Percentiles rank a stretch among this genome's conserved stretches.
phyloP scores from a whole-genome alignment of 2,329 filamentous ascomycete genomes.

The Ceratocystis harringtonii region DNA sequence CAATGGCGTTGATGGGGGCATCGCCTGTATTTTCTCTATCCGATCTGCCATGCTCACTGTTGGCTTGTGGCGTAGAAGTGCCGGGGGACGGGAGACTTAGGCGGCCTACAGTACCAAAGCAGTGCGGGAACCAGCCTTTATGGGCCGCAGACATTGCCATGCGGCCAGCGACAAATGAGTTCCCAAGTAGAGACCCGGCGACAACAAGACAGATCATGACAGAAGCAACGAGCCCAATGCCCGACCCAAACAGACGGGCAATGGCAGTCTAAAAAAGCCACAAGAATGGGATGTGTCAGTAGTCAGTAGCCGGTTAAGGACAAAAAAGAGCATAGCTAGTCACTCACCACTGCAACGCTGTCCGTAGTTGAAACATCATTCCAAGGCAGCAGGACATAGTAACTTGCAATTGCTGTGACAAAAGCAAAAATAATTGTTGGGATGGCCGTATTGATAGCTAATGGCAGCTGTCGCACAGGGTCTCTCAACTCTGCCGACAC shows the following conservation, averaged over 20 bases:
- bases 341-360: constrained; percentile 45
- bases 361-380: constrained; percentile 41
- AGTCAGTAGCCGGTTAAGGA: neutral
- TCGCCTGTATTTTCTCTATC: constrained; percentile 25
- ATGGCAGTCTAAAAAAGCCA: constrained; percentile 34
- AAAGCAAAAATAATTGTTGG: constrained; percentile 45
- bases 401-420: constrained; percentile 44
- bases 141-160: constrained; percentile 46
- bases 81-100: constrained; percentile 24
- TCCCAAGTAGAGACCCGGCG: constrained; percentile 45
- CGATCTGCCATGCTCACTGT: neutral
- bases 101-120: constrained; percentile 32
- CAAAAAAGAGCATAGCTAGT: neutral
- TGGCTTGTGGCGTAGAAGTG: constrained; percentile 11
- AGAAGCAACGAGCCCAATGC: constrained; percentile 39
- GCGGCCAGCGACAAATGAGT: constrained; percentile 46
- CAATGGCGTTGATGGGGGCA: constrained; percentile 39
- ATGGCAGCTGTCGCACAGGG: constrained; percentile 40
- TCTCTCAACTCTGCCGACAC: constrained; percentile 37
- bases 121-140: constrained; percentile 34
- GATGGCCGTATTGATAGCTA: constrained; percentile 46
- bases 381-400: constrained; percentile 49
- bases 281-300: neutral
- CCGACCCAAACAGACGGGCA: constrained; percentile 37
- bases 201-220: constrained; percentile 45